phyloP scores from a whole-genome alignment of 75 land plant genomes.

The Isoetes taiwanensis region DNA sequence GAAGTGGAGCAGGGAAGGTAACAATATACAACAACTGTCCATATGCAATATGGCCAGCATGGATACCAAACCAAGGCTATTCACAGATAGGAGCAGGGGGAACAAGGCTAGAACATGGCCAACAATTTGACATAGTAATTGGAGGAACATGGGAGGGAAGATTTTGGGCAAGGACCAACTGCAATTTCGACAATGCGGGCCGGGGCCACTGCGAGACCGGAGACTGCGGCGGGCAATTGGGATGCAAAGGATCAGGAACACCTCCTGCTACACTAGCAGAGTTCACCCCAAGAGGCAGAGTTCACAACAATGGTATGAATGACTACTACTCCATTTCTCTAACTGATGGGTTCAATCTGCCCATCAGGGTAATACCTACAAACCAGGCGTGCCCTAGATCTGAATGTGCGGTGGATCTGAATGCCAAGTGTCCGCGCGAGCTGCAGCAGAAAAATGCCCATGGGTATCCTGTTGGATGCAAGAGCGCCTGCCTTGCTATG shows the following conservation, averaged over 20 bases:
- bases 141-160: neutral
- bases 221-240: neutral
- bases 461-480: neutral
- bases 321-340: neutral
- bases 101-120: neutral
- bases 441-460: neutral
- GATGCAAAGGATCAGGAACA: neutral
- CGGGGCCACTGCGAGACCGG: neutral
- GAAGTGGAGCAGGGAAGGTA: neutral
- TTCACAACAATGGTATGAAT: neutral
- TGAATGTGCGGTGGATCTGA: neutral
- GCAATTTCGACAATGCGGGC: neutral
- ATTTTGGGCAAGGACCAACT: neutral
- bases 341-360: neutral
- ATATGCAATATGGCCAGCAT: neutral
- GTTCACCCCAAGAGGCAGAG: neutral
- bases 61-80: neutral
- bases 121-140: neutral
- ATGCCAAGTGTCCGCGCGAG: neutral
- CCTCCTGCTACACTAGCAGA: conserved; percentile 4
- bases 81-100: neutral
- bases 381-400: neutral
- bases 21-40: neutral
- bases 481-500: conserved; percentile 3
- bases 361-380: neutral